phyloP scores from a whole-genome alignment of 768 basidiomycete species.

The Gelatoporia subvermispora region DNA sequence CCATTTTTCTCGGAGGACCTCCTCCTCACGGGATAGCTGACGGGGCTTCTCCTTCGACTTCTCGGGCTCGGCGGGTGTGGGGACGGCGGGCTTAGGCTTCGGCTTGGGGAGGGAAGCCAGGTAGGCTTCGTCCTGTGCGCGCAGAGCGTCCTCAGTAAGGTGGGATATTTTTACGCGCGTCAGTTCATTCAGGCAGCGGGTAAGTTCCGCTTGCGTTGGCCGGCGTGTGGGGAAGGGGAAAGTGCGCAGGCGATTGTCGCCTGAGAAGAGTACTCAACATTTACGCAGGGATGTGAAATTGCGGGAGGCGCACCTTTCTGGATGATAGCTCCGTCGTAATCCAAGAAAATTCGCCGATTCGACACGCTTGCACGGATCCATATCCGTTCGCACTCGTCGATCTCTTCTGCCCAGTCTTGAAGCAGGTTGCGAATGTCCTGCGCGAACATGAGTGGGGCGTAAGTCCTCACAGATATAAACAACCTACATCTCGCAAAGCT shows the following conservation, averaged over 20 bases:
- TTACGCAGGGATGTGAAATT: background rate
- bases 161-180: constrained; percentile 81
- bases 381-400: constrained; percentile 81
- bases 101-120: constrained; percentile 86
- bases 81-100: constrained; percentile 40
- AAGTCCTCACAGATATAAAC: background rate
- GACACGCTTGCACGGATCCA: constrained; percentile 88
- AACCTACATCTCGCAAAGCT: constrained; percentile 76
- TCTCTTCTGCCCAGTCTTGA: constrained; percentile 82
- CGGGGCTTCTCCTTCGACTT: constrained; percentile 37
- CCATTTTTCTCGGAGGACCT: constrained; percentile 76
- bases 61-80: constrained; percentile 34
- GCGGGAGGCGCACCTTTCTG: constrained; percentile 42
- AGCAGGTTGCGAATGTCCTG: constrained; percentile 88
- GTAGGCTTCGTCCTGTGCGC: constrained; percentile 83
- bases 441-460: background rate
- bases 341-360: constrained; percentile 85
- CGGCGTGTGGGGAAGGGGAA: constrained; percentile 97
- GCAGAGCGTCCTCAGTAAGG: constrained; percentile 79
- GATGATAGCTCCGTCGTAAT: constrained; percentile 78
- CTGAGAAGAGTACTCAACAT: constrained; percentile 16
- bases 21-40: constrained; percentile 79
- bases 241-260: constrained; percentile 75
- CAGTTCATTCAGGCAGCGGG: constrained; percentile 83
- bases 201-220: constrained; percentile 91